Percentiles rank a stretch among this genome's conserved stretches.
phyloP scores from a whole-genome alignment of 2,329 filamentous ascomycete genomes.

The Exophiala spinifera region DNA sequence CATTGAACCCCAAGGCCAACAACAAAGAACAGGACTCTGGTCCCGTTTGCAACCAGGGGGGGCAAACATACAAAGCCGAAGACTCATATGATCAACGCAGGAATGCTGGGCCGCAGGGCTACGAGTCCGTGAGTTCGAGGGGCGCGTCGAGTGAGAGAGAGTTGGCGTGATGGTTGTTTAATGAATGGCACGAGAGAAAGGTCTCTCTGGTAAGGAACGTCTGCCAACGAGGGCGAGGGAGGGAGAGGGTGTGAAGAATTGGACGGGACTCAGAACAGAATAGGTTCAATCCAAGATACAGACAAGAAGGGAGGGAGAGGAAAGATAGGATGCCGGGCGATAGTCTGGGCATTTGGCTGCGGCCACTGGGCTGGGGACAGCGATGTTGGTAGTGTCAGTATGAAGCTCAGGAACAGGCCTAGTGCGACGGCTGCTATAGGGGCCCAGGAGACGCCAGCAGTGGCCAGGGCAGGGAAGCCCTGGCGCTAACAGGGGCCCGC shows the following conservation, averaged over 20 bases:
- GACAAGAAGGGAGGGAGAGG: constrained; percentile 5
- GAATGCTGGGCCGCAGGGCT: constrained; percentile 21
- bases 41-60: constrained; percentile 19
- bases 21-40: constrained; percentile 12
- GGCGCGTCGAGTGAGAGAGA: constrained; percentile 12
- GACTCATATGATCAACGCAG: constrained; percentile 29
- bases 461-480: neutral
- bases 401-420: constrained; percentile 20
- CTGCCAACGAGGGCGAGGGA: constrained; percentile 26
- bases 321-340: constrained; percentile 13
- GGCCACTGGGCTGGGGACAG: constrained; percentile 2
- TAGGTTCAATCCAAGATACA: constrained; percentile 5
- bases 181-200: constrained; percentile 32
- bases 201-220: constrained; percentile 29
- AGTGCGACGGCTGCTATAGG: neutral
- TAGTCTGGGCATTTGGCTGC: constrained; percentile 7
- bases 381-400: neutral
- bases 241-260: constrained; percentile 25
- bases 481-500: constrained; percentile 5
- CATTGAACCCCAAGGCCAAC: neutral
- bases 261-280: constrained; percentile 7
- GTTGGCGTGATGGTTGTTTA: constrained; percentile 24
- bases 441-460: neutral
- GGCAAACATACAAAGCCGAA: constrained; percentile 26
- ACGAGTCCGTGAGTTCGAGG: constrained; percentile 4